A percentile compares a stretch with the other conserved stretches of the same genome.
Conservation (phyloP, 441 rosid genomes). For the Viola pubescens region DNA sequence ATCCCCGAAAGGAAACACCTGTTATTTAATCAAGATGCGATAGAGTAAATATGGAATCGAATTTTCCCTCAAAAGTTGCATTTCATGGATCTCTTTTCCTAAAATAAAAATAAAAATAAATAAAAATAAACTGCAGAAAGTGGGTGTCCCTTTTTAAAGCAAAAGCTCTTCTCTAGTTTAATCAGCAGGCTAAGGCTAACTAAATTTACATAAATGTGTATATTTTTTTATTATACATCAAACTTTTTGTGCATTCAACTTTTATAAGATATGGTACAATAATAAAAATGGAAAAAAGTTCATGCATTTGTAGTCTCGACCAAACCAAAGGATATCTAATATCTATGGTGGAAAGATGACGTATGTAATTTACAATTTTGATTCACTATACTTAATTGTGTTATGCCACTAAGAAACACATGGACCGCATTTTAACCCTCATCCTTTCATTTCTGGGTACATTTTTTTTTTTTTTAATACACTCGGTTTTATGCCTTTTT, state of each 20-base stretch:
- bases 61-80: conserved; percentile 56
- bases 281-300: conserved; percentile 12
- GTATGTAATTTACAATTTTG: background rate
- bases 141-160: conserved; percentile 77
- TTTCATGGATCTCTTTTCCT: conserved; percentile 22
- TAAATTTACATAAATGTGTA: too few relatives aligned
- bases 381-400: too few relatives aligned
- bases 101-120: conserved; percentile 22
- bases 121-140: conserved; percentile 59
- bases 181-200: conserved; percentile 2
- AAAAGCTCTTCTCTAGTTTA: conserved; percentile 35
- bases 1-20: conserved; percentile 21
- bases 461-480: too few relatives aligned
- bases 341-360: conserved; percentile 4
- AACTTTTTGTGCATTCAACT: conserved; percentile 27
- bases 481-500: too few relatives aligned
- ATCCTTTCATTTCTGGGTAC: too few relatives aligned
- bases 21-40: conserved; percentile 23
- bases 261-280: conserved; percentile 10
- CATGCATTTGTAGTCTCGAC: too few relatives aligned
- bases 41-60: conserved; percentile 42
- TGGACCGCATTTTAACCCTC: too few relatives aligned
- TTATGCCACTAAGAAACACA: too few relatives aligned
- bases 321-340: background rate
- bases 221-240: conserved; percentile 6